Evolutionary conservation across 2,329 filamentous ascomycete species (phyloP).

Genomic region (Aspergillus uvarum): DNA sequence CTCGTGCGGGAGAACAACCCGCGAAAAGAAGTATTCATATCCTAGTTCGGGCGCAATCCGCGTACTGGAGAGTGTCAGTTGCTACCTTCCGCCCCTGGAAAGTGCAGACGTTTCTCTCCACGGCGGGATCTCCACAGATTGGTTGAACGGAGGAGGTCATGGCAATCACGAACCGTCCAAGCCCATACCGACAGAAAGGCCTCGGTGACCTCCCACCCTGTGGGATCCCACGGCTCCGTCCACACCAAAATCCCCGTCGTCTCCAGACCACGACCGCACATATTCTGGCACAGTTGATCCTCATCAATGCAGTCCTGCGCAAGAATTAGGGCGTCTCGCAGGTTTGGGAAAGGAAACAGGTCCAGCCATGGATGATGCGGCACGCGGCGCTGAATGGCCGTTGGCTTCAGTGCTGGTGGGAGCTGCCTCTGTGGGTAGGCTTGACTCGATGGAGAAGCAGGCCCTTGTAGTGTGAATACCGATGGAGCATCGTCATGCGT

Average conservation of each 20-base stretch:
- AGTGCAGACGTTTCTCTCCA: conserved; percentile 15
- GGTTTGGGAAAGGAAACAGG: conserved; percentile 20
- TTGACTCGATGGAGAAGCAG: background rate
- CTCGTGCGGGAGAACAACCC: too few species aligned
- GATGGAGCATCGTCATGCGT: conserved; percentile 8
- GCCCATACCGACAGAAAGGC: conserved; percentile 27
- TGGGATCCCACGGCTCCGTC: conserved; percentile 32
- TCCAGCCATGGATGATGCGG: conserved; percentile 34
- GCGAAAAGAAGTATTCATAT: too few species aligned
- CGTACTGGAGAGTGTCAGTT: too few species aligned
- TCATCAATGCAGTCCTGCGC: conserved; percentile 21
- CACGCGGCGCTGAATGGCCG: background rate
- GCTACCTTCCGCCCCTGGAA: too few species aligned
- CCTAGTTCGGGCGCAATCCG: too few species aligned
- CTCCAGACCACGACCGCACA: conserved; percentile 6
- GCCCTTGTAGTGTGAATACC: background rate
- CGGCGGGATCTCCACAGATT: conserved; percentile 26
- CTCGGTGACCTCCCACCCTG: conserved; percentile 32
- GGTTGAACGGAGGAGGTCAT: conserved; percentile 27
- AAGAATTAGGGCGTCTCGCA: conserved; percentile 26
- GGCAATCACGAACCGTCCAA: conserved; percentile 25
- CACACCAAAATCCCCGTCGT: conserved; percentile 27
- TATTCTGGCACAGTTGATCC: conserved; percentile 18
- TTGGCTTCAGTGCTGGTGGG: conserved; percentile 15
- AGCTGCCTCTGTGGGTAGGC: background rate